Base-by-base conservation (phyloP, 2,329 filamentous ascomycete genomes). In the Meredithiella fracta region DNA sequence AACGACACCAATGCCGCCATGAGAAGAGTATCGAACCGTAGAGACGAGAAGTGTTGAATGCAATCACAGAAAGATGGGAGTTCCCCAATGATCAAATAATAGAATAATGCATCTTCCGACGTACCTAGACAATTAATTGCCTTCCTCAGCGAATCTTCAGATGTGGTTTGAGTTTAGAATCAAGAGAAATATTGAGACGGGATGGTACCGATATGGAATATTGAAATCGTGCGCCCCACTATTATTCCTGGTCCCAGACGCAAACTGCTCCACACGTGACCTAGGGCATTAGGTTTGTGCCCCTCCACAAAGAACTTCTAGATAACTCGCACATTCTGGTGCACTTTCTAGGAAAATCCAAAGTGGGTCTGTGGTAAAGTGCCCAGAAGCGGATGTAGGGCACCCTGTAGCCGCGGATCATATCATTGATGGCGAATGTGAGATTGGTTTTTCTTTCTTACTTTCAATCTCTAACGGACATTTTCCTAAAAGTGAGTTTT, bases 121-220 rank as follows among this genome's bases (percentile, higher is more conserved):
- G 64, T 78, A 79, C 76, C 76, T 79, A 76, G 76, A 79, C 76
- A 78, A 76, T 75, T 73, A 70, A 75, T 72, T 78, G 76, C 74
- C 76, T 73, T 79, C 76, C 75, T 79, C 76, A 79, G 76, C 75
- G 78, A 66, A 73, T 73, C 69, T 70, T 75, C 70, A 75, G 73
- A 77, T 75, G 71, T 68, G 70, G 69, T 53, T 56, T 56, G 53
- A 52, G 14, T 25, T 53, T 38, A 34, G 31, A 47, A 42, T 65
- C 65, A 65, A 63, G 64, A 59, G 60, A 60, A 62, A 34, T 60
- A 61, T 59, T 61, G 63, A 61, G 65, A 37, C 53, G 62, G 42
- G 47, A n/a, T 34, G 14, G 14, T 44, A 47, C 47, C 42, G 23
- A 22, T 26, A 20, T 14, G 31, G 26, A 54, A 58, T 22, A 23